These are phyloP conservation scores for Colletotrichum simmondsii DNA, from an alignment of 2,329 filamentous ascomycete species.

Conservation along the genomic window DNA sequence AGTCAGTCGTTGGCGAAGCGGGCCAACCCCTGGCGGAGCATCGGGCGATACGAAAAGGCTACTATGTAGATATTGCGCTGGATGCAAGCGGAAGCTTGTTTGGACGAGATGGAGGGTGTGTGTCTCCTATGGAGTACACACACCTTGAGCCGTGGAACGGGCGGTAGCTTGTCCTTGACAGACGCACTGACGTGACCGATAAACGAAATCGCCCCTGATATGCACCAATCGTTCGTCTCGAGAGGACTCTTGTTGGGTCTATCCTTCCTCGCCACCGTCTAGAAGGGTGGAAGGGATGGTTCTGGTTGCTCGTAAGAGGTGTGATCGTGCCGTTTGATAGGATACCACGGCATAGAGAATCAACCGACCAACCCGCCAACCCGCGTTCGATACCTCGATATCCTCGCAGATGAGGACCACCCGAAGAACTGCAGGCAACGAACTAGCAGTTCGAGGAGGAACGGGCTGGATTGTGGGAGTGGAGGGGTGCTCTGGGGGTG, in stretches of 20 bases:
- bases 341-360: slow-evolving; percentile 2
- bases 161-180: slow-evolving; percentile 6
- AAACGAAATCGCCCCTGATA: slow-evolving; percentile 2
- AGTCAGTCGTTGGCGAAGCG: slow-evolving; percentile 19
- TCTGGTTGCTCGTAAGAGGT: not conserved
- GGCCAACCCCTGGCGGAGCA: slow-evolving; percentile 22
- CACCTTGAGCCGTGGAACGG: no score
- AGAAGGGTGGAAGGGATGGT: not conserved
- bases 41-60: slow-evolving; percentile 17
- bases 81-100: slow-evolving; percentile 24
- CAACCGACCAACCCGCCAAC: not conserved
- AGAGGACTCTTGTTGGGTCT: not conserved
- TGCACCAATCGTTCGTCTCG: slow-evolving; percentile 2
- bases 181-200: slow-evolving; percentile 14
- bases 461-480: slow-evolving; percentile 4
- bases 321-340: slow-evolving; percentile 14
- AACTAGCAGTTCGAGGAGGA: not conserved
- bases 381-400: slow-evolving; percentile 5
- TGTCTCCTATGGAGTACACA: not conserved
- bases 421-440: not conserved
- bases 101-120: not conserved
- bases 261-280: slow-evolving; percentile 20
- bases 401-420: not conserved
- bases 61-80: not conserved
- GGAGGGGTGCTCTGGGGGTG: slow-evolving; percentile 11